A percentile compares a stretch with the other conserved stretches of the same genome.
Evolutionary conservation across 1,139 yeast genomes (phyloP).

Genomic region (Pichia sp.): DNA sequence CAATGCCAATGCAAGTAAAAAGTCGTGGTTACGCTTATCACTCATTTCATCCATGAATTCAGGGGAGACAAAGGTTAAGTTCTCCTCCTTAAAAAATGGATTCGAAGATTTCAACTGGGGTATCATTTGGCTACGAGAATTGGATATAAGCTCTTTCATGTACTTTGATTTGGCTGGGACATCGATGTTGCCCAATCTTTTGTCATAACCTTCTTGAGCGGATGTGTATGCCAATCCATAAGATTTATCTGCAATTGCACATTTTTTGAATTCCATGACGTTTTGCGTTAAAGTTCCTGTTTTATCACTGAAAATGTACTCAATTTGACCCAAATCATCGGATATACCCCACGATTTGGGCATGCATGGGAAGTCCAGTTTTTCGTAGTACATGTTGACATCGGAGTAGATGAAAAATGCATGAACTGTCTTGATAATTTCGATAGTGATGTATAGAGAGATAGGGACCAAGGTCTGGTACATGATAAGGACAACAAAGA

Average conservation of each 20-base stretch:
- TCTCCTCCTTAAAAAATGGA: conserved; percentile 37
- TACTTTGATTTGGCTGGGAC: conserved; percentile 43
- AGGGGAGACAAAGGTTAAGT: conserved; percentile 46
- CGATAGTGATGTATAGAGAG: conserved; percentile 56
- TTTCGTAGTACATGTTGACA: conserved; percentile 46
- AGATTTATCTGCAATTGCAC: conserved; percentile 45
- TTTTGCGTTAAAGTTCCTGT: conserved; percentile 61
- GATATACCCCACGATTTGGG: conserved; percentile 61
- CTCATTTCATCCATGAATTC: conserved; percentile 42
- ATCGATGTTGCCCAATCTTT: conserved; percentile 48
- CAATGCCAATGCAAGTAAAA: conserved; percentile 50
- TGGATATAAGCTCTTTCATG: conserved; percentile 39
- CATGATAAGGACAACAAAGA: conserved; percentile 50
- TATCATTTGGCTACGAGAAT: conserved; percentile 41
- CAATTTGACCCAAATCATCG: conserved; percentile 62
- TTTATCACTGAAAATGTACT: conserved; percentile 57
- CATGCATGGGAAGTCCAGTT: conserved; percentile 53
- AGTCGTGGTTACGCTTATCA: conserved; percentile 43
- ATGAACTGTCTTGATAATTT: conserved; percentile 55
- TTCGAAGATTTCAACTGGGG: conserved; percentile 23
- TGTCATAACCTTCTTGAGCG: conserved; percentile 55
- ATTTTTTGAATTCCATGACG: conserved; percentile 57
- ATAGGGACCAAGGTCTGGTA: conserved; percentile 59
- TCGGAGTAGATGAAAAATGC: conserved; percentile 55
- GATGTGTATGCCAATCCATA: conserved; percentile 63